Evolutionary conservation across 1,139 yeast species (phyloP).

Genomic region (Taiozyma sp.): DNA sequence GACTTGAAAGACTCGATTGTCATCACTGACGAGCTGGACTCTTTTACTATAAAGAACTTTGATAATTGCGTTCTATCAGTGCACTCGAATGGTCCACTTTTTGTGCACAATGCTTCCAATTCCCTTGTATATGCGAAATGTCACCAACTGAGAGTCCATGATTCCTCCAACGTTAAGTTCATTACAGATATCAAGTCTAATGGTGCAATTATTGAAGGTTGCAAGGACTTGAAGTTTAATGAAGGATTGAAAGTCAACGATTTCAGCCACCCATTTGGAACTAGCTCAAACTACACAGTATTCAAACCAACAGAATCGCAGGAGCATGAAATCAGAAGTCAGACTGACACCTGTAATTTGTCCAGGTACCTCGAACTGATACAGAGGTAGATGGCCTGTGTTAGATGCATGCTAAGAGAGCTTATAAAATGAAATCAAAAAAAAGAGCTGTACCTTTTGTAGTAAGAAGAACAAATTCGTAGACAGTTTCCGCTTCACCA

Average conservation of each 20-base stretch:
- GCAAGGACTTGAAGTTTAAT: constrained; percentile 24
- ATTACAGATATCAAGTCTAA: constrained; percentile 23
- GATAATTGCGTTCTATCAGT: constrained; percentile 22
- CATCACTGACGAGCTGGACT: not conserved
- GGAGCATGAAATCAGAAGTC: not conserved
- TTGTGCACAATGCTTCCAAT: constrained; percentile 26
- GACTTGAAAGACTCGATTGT: constrained; percentile 5
- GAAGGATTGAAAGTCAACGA: constrained; percentile 24
- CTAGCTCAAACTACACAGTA: constrained; percentile 6
- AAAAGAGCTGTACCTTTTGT: too few species aligned
- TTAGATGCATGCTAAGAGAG: too few species aligned
- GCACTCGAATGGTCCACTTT: constrained; percentile 32
- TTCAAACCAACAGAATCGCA: not conserved
- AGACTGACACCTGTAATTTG: not conserved
- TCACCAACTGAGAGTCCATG: constrained; percentile 40
- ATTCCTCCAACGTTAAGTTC: constrained; percentile 21
- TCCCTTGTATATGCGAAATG: constrained; percentile 28
- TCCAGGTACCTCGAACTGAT: not conserved
- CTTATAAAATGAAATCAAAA: too few species aligned
- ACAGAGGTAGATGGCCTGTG: not conserved
- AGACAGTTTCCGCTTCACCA: too few species aligned
- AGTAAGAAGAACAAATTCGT: too few species aligned
- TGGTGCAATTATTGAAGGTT: constrained; percentile 31
- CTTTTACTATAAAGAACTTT: constrained; percentile 17
- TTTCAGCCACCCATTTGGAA: constrained; percentile 27